Conservation (phyloP, 441 rosid species). For the Corymbia citriodora region DNA sequence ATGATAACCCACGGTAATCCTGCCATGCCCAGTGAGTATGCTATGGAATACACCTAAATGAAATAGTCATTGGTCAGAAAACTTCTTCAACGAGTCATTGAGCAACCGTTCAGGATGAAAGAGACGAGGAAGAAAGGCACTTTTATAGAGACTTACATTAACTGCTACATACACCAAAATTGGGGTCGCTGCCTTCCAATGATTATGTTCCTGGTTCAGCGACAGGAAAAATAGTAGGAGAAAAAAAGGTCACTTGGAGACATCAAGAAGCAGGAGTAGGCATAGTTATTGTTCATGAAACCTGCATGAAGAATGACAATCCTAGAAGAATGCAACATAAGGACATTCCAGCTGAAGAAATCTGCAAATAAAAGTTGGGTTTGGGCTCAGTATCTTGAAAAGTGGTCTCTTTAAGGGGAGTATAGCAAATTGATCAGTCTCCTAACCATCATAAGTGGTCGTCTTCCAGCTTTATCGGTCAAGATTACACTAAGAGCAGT, state of each 20-base stretch:
- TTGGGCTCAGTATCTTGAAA: not conserved
- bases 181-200: not conserved
- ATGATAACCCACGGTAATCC: not conserved
- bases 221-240: not conserved
- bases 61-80: not conserved
- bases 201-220: not conserved
- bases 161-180: not conserved
- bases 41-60: not conserved
- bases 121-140: not conserved
- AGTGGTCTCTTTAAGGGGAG: not conserved
- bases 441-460: not conserved
- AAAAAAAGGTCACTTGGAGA: not conserved
- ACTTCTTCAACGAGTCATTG: not conserved
- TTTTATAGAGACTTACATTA: not conserved
- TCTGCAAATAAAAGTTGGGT: not conserved
- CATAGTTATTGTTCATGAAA: not conserved
- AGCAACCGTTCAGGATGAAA: not conserved
- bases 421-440: not conserved
- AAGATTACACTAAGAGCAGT: not conserved
- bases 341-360: not conserved
- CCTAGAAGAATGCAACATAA: not conserved
- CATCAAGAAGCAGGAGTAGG: not conserved
- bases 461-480: not conserved
- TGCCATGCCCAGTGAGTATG: not conserved
- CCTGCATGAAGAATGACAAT: not conserved